These are phyloP conservation scores for Fonsecaea erecta DNA, from an alignment of 2,329 filamentous ascomycete genomes.

Conservation along the genomic window DNA sequence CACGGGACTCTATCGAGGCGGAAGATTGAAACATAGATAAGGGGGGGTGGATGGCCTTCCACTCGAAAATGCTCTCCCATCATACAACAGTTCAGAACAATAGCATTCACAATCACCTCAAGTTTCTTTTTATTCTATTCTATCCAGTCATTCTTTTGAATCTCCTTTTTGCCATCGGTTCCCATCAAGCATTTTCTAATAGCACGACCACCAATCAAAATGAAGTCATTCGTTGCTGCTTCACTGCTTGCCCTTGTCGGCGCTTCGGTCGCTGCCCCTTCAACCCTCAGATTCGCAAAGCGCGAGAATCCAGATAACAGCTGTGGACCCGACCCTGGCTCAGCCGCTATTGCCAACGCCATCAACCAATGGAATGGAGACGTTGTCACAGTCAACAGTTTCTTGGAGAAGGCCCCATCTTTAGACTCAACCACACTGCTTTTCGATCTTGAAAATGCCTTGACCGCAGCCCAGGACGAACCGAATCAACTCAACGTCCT, in stretches of 20 bases:
- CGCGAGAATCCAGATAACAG: slow-evolving; percentile 17
- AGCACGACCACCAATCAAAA: not conserved
- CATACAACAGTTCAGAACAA: not conserved
- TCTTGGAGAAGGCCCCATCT: slow-evolving; percentile 20
- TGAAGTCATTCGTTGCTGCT: slow-evolving; percentile 24
- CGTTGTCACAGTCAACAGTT: slow-evolving; percentile 24
- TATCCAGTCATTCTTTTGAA: not conserved
- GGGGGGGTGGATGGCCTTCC: not conserved
- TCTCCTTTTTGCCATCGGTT: not conserved
- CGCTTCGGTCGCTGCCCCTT: slow-evolving; percentile 16
- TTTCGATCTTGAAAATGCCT: not conserved
- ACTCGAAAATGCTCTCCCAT: not conserved
- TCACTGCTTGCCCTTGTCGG: slow-evolving; percentile 22
- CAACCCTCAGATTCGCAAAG: slow-evolving; percentile 24
- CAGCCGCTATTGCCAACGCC: slow-evolving; percentile 12
- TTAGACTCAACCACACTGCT: slow-evolving; percentile 13
- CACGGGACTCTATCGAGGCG: not conserved
- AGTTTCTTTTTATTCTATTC: not conserved
- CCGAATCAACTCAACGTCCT: slow-evolving; percentile 20
- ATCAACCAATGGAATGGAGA: slow-evolving; percentile 28
- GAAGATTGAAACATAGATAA: not conserved
- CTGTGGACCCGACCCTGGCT: slow-evolving; percentile 17
- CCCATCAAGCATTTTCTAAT: not conserved
- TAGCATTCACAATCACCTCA: not conserved
- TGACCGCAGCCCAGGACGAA: slow-evolving; percentile 20